Base-by-base conservation (phyloP, 306 rosid genomes). In the Delonix regia region DNA sequence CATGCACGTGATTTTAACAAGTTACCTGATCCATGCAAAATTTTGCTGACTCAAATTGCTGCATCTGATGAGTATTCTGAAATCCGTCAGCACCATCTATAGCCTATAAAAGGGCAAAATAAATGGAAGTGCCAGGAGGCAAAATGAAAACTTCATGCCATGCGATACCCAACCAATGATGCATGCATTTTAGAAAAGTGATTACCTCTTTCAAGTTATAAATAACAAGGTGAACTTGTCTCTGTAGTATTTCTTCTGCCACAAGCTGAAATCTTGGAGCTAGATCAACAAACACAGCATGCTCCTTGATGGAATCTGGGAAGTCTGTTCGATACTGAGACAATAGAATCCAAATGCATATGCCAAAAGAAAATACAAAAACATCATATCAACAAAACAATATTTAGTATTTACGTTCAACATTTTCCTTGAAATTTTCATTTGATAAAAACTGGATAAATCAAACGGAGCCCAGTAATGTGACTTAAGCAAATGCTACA, bases 11-110 rank as follows among this genome's bases (percentile, higher is more conserved):
- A 51, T 62, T 61, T 57, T 33, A 34, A 78, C 83, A 74, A 76
- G 73, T 60, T 78, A 95, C 99, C 97, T 92, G 98, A 75, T 95
- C 98, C 59, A 95, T 85, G 84, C 99, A 85, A 78, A 92, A 92
- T 68, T 89, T 92, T 27, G 94, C 96, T 22, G 93, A 89, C 78
- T 95, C 96, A 68, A 84, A 95, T 81, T 82, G 87, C 44, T 89
- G 86, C 86, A 77, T 88, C 72, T 85, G 85, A 80, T 95, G 97
- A 75, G 99, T 95, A 86, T 95, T 95, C 82, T 95, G 98, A 84
- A 92, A 95, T 80, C 99, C 98, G 65, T 85, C 90, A 57, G 98
- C 98, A 14, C 94, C 90, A 75, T 89, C 94, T 73, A 95, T 82
- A 63, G 97, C 99, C 99, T 95, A 75, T 24, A 76, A 61, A 27